These are phyloP conservation scores for Fusarium multiceps DNA, from an alignment of 2,329 filamentous ascomycete genomes.

Conservation along the genomic window DNA sequence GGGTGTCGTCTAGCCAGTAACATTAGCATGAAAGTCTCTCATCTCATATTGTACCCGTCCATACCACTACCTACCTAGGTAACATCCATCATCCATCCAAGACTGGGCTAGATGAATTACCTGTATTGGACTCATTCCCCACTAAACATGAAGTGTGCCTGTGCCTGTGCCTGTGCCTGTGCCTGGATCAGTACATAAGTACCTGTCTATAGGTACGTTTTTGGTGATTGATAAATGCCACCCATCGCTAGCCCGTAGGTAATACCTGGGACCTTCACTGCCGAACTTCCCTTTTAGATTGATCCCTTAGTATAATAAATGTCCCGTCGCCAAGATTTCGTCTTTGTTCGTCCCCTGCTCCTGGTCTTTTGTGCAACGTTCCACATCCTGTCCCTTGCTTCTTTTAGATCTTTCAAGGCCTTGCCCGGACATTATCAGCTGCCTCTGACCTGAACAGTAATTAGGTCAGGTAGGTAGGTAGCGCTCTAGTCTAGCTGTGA, in stretches of 20 bases:
- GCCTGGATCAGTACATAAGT: not conserved
- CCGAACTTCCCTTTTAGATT: slow-evolving; percentile 20
- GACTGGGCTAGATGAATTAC: not conserved
- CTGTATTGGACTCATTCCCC: not conserved
- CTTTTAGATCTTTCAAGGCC: slow-evolving; percentile 25
- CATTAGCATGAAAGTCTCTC: not conserved
- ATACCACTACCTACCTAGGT: not conserved
- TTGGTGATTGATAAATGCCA: slow-evolving; percentile 5
- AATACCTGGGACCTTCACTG: not conserved
- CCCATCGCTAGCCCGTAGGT: not conserved
- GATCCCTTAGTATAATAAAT: slow-evolving; percentile 13
- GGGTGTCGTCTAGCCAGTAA: not conserved
- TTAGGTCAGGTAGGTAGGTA: not conserved
- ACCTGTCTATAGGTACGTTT: not conserved
- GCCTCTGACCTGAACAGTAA: slow-evolving; percentile 15
- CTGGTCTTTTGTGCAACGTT: slow-evolving; percentile 29
- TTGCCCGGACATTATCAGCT: slow-evolving; percentile 27
- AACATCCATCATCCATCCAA: not conserved
- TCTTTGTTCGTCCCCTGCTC: slow-evolving; percentile 38
- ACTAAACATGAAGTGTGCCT: not conserved
- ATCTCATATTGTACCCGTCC: not conserved
- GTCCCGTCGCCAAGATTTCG: slow-evolving; percentile 4
- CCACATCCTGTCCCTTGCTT: slow-evolving; percentile 36
- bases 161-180: not conserved
- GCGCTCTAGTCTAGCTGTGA: not conserved